phyloP scores from a whole-genome alignment of 257 asterid genomes.

The Apocynum venetum region DNA sequence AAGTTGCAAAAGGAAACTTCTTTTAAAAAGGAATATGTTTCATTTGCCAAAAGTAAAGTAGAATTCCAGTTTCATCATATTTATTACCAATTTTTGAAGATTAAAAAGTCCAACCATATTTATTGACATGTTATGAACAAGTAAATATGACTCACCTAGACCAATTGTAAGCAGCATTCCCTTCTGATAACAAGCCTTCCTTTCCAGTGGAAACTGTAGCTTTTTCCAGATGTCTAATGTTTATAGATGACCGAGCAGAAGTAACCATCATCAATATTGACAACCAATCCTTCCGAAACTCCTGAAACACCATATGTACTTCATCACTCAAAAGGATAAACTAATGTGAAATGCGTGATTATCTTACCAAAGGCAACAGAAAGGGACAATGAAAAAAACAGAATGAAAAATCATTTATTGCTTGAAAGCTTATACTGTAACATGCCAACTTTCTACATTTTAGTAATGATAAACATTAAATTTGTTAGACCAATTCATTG shows the following conservation, averaged over 20 bases:
- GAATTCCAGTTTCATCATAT: background rate
- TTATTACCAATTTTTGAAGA: background rate
- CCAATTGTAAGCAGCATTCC: constrained; percentile 97
- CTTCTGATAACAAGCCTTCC: constrained; percentile 95
- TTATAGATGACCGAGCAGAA: constrained; percentile 95
- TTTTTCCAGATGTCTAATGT: constrained; percentile 93
- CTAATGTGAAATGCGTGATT: background rate
- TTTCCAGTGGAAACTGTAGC: constrained; percentile 98
- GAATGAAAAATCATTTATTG: background rate
- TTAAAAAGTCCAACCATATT: background rate
- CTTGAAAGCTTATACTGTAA: background rate
- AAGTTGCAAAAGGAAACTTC: background rate
- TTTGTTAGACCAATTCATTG: background rate
- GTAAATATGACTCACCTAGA: constrained; percentile 54
- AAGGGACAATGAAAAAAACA: background rate
- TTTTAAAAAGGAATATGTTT: background rate
- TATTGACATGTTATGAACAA: background rate
- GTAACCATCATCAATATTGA: constrained; percentile 91
- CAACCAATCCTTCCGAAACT: constrained; percentile 88
- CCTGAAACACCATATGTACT: constrained; percentile 40
- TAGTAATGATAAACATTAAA: background rate
- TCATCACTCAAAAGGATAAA: background rate
- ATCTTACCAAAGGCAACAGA: background rate
- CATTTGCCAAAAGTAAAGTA: background rate
- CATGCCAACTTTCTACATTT: background rate